Evolutionary conservation across 495 filamentous ascomycete species (phyloP), one percentile per base, ranked within the genome.

Genomic region (Xylaria longipes): DNA sequence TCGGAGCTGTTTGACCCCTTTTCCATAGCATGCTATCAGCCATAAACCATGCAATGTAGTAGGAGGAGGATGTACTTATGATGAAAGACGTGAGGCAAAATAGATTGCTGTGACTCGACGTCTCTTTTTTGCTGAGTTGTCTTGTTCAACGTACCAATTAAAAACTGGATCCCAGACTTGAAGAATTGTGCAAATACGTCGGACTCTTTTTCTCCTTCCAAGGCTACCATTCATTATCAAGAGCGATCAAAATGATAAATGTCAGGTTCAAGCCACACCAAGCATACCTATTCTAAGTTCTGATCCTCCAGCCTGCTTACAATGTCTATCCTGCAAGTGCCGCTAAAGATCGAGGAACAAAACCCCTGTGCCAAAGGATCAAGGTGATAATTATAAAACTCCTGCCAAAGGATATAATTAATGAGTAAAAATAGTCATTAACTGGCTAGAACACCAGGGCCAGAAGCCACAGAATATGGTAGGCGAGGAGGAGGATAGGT

Each of bases 11-110:
- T 39, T 15, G 20, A 6, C 25, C 14, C 31, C 33, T 25, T 43
- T 41, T 29, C 60, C 45, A 43, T 41, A 43, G 6, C 35, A 63
- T 63, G 60, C 12, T 17, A 43, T 63, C 22, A 63, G 60, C 37
- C 11, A 20, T 29, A n/a, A 8, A 43, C 14, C 1, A 17, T 5
- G 22, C 20, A 43, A 41, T 29, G 3, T 15, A 37, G 31, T 1
- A 63, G n/a, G 12, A 60, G 57, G 33, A n/a, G 5, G 5, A 58
- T 8, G 3, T 60, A 39, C 57, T 37, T n/a, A 17, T 11, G 8
- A 25, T 27, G 9, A 22, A 35, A 39, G 3, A 62, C 2, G 6
- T 41, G 17, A 15, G 1, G n/a, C 9, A 41, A 8, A 17, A 22
- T 15, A 35, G 15, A 4, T 15, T 27, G 35, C 35, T 12, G 11